These are phyloP conservation scores for Ogataea haglerorum DNA, from an alignment of 805 yeast genomes.

Conservation along the genomic window DNA sequence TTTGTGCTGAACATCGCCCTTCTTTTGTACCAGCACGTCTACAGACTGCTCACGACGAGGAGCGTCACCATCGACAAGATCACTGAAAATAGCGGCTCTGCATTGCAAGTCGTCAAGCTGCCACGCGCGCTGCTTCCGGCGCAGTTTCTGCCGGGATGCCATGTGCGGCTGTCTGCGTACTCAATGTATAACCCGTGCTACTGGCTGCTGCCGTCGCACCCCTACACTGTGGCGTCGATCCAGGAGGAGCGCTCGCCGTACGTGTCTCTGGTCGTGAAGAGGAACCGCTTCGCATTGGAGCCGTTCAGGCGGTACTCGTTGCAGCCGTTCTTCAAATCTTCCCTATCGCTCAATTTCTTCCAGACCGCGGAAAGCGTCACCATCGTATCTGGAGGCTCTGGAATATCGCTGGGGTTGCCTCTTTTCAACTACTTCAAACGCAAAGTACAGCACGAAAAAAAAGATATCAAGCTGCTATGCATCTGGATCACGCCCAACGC, in stretches of 20 bases:
- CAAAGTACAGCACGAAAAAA: slow-evolving; percentile 21
- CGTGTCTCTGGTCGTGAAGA: slow-evolving; percentile 44
- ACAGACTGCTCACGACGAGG: slow-evolving; percentile 29
- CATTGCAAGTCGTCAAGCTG: slow-evolving; percentile 21
- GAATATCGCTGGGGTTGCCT: slow-evolving; percentile 62
- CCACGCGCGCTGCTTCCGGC: slow-evolving; percentile 21
- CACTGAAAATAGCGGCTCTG: slow-evolving; percentile 22
- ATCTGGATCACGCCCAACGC: slow-evolving; percentile 53
- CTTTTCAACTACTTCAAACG: slow-evolving; percentile 40
- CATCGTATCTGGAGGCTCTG: slow-evolving; percentile 71
- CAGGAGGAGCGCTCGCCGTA: slow-evolving; percentile 29
- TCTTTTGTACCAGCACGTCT: slow-evolving; percentile 36
- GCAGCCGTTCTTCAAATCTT: slow-evolving; percentile 39
- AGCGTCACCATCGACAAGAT: slow-evolving; percentile 20
- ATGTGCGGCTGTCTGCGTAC: slow-evolving; percentile 45
- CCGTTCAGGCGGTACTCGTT: slow-evolving; percentile 36
- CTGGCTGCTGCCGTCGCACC: slow-evolving; percentile 61
- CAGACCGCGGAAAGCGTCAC: slow-evolving; percentile 47
- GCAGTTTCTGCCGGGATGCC: slow-evolving; percentile 51
- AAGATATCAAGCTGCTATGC: slow-evolving; percentile 36
- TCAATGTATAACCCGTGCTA: slow-evolving; percentile 36
- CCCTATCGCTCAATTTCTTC: slow-evolving; percentile 44
- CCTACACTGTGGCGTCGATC: slow-evolving; percentile 55
- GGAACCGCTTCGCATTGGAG: slow-evolving; percentile 36
- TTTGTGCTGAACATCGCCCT: slow-evolving; percentile 30